Evolutionary conservation across 805 yeast species (phyloP), one percentile per base, ranked within the genome.

Genomic region (Spathaspora arborariae): DNA sequence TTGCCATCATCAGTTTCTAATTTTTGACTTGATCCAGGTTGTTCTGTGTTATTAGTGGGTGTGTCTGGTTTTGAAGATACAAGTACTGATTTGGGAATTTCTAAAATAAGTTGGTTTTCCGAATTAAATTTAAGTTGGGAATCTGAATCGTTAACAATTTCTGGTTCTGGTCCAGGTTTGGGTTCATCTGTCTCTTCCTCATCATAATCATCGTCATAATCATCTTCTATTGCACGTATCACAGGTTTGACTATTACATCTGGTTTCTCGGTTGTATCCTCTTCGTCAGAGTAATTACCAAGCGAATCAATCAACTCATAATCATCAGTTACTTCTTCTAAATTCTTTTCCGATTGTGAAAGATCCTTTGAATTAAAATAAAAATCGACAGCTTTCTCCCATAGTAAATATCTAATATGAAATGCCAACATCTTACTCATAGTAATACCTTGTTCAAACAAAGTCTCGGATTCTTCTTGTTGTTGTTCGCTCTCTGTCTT

Each of bases 301-400:
- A 68, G 55, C 42, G 56, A 53, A 46, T 67, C 73, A 20, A 70
- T 60, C 39, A 70, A 51, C 39, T 64, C 67, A 46, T 58, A 64
- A 45, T 69, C 75, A 30, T 65, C 69, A 15, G 59, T 47, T 0
- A 62, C 63, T 44, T 67, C 74, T 45, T 67, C 68, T 27, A 63
- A 49, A 9, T 55, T 45, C 44, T 60, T 49, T 9, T 48, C 18
- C 9, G 63, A 56, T 21, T 52, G 51, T 38, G 56, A 57, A 10
- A 62, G 46, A 20, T 53, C 55, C 49, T 55, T 54, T 26, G 65
- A 56, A 33, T 48, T 49, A 49, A 66, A 75, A 52, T 63, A 70
- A 51, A 58, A 67, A 56, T 81, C 84, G 8, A 81, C 72, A 18
- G 85, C 90, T 58, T 79, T 81, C 55, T 85, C 91, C 80, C 88